Percentiles rank a stretch among this genome's conserved stretches.
phyloP scores from a whole-genome alignment of 2,329 filamentous ascomycete genomes.

The Fusarium nisikadoi region DNA sequence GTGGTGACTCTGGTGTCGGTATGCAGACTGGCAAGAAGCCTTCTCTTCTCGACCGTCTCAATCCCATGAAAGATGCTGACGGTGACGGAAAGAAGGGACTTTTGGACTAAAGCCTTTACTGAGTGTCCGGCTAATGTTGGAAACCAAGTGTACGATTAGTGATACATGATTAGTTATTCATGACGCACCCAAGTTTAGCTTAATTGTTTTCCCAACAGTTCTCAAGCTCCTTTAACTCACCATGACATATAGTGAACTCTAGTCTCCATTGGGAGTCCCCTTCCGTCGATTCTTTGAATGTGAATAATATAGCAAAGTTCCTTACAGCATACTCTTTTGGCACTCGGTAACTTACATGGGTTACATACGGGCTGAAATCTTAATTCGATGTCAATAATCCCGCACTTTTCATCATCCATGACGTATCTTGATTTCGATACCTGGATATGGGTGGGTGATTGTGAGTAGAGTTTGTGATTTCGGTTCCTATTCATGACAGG shows the following conservation, averaged over 20 bases:
- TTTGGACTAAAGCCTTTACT: conserved; percentile 3
- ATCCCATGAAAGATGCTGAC: conserved; percentile 39
- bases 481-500: neutral
- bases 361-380: neutral
- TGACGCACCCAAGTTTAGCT: neutral
- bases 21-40: conserved; percentile 27
- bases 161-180: neutral
- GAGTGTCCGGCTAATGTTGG: neutral
- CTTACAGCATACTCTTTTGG: neutral
- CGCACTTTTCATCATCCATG: neutral
- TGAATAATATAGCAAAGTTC: neutral
- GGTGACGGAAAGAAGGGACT: conserved; percentile 41
- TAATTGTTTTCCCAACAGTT: neutral
- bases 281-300: neutral
- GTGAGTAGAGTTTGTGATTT: neutral
- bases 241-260: neutral
- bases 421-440: neutral
- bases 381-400: neutral
- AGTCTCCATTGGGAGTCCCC: neutral
- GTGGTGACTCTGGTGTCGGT: conserved; percentile 24
- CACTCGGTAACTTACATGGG: neutral
- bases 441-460: too few relatives aligned
- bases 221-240: neutral
- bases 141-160: conserved; percentile 23
- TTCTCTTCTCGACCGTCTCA: conserved; percentile 35